Base-by-base conservation (phyloP, 805 yeast genomes). In the Pichia cephalocereana region DNA sequence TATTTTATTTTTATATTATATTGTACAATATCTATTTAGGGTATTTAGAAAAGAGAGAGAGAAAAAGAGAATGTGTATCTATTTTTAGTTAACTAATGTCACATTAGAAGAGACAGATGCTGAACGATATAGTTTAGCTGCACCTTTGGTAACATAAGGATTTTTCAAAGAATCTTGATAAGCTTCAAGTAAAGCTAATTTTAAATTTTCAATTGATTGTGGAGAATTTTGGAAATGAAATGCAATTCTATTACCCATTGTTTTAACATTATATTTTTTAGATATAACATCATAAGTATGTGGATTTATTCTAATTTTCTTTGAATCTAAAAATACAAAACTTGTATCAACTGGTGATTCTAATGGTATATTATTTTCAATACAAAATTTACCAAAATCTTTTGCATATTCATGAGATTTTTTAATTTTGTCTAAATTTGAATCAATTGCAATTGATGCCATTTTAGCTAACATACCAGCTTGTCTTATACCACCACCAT, bases 401-500 rank as follows among this genome's bases (percentile, higher is more conserved):
- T 66, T 64, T 26, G 85, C 82, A 55, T 59, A 66, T 17, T 59
- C 65, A 62, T 82, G 84, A 9, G 82, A 72, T 19, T 56, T 57
- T 42, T 60, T 59, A 59, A 82, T 70, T 47, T 77, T 73, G 34
- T 77, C 69, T 70, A 84, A 81, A 58, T 84, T 85, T 53, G 82
- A 80, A 47, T 85, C 82, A 45, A 90, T 72, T 27, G 95, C 95
- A 45, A 74, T 71, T 18, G 74, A 64, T 3, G 95, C 96, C 86
- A 90, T 89, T 48, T 78, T 72, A 9, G 93, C 71, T 57, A 90
- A 72, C 65, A 86, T 67, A 47, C 97, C 97, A 39, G 86, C 72
- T 68, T 90, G 97, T 63, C 97, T 75, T 44, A 90, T 79, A 54
- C 96, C 96, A 56, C 96, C 97, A 62, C 97, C 97, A 56, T 79